Percentiles rank a stretch among this genome's conserved stretches.
phyloP scores from a whole-genome alignment of 441 rosid species.

The Gossypium davidsonii region DNA sequence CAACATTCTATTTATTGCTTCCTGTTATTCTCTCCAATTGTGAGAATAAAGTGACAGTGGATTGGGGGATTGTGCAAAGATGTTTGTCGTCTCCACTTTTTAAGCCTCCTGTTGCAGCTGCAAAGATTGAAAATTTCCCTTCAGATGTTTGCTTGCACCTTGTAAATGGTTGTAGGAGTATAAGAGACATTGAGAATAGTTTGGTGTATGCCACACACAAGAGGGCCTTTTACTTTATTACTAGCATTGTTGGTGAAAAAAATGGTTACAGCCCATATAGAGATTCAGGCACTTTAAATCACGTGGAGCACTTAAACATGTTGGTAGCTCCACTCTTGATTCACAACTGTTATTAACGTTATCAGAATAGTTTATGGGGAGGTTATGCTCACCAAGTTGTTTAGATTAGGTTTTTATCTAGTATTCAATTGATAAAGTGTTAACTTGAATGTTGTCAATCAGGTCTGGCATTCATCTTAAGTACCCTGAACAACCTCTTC shows the following conservation, averaged over 20 bases:
- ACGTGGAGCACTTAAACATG: slow-evolving; percentile 46
- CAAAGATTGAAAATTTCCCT: slow-evolving; percentile 28
- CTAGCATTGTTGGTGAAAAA: slow-evolving; percentile 38
- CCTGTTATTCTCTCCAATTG: slow-evolving; percentile 42
- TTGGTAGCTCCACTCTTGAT: slow-evolving; percentile 37
- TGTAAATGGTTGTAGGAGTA: slow-evolving; percentile 54
- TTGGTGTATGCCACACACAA: slow-evolving; percentile 57
- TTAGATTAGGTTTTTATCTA: background rate
- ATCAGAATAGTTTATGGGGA: slow-evolving; percentile 15
- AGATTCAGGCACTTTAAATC: slow-evolving; percentile 34
- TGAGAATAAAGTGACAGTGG: slow-evolving; percentile 38
- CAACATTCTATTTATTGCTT: slow-evolving; percentile 78
- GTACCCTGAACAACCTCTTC: slow-evolving; percentile 66
- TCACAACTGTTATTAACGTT: background rate
- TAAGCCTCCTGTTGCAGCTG: slow-evolving; percentile 30
- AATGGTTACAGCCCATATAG: slow-evolving; percentile 44
- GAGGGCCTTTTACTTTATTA: slow-evolving; percentile 54
- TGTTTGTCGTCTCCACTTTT: slow-evolving; percentile 87
- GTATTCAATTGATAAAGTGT: background rate
- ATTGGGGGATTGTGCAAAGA: slow-evolving; percentile 60
- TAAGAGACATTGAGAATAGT: slow-evolving; percentile 63
- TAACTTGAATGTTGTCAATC: slow-evolving; percentile 24
- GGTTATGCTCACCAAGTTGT: slow-evolving; percentile 14
- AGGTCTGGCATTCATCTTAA: slow-evolving; percentile 65
- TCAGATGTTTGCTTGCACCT: slow-evolving; percentile 37